These are phyloP conservation scores for Hemisphaericaspora nanyangensis DNA, from an alignment of 805 yeast species.

Conservation along the genomic window DNA sequence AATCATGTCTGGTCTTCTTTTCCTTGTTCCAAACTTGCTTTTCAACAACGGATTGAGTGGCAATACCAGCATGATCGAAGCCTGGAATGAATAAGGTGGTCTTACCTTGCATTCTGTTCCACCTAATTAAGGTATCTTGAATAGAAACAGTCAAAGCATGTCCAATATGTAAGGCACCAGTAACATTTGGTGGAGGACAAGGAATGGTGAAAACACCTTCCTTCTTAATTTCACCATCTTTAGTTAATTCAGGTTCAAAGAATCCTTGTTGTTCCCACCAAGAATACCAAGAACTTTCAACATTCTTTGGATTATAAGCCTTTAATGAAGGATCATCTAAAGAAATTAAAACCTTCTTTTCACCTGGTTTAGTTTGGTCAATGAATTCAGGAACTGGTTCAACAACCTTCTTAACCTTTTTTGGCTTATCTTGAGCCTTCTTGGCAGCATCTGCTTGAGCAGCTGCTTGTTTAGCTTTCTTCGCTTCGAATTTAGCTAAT, in stretches of 20 bases:
- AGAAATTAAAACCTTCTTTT: conserved; percentile 81
- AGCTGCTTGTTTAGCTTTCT: conserved; percentile 58
- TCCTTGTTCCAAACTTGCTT: conserved; percentile 89
- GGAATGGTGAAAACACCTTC: conserved; percentile 88
- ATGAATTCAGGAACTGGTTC: conserved; percentile 82
- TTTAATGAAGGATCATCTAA: conserved; percentile 91
- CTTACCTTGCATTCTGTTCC: conserved; percentile 95
- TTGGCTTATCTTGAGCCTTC: conserved; percentile 48
- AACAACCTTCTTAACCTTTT: conserved; percentile 61
- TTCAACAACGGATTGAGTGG: conserved; percentile 97
- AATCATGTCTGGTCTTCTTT: conserved; percentile 88
- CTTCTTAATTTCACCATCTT: conserved; percentile 70
- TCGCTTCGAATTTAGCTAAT: conserved; percentile 81
- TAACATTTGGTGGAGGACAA: conserved; percentile 99
- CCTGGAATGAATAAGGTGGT: conserved; percentile 93
- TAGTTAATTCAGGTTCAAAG: conserved; percentile 81
- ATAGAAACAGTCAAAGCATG: conserved; percentile 94
- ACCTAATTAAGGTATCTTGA: conserved; percentile 91
- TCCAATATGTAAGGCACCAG: conserved; percentile 98
- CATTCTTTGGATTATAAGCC: conserved; percentile 88
- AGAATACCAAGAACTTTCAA: conserved; percentile 94
- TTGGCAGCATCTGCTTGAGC: conserved; percentile 20
- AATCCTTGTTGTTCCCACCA: conserved; percentile 94
- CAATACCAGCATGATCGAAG: conserved; percentile 98
- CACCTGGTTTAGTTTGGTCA: conserved; percentile 83